Evolutionary conservation across 352 stramenopile species (phyloP).

Genomic region (Halophytophthora polymorphica): DNA sequence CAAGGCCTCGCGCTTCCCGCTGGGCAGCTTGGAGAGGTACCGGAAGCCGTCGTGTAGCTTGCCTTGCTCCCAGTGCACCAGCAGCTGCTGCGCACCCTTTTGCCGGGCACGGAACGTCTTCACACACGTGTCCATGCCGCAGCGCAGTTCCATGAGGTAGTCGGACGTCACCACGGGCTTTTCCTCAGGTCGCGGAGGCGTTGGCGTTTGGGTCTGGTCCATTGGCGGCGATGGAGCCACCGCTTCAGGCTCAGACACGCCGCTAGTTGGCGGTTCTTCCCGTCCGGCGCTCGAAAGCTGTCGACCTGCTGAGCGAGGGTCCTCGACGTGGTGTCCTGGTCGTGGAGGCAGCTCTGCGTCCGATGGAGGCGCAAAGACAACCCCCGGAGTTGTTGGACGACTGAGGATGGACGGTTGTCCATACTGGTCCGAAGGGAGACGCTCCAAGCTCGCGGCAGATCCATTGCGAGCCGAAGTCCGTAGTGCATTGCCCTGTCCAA

Average conservation of each 20-base stretch:
- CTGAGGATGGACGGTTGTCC: conserved; percentile 12
- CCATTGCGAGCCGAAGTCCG: neutral
- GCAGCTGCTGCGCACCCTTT: conserved; percentile 68
- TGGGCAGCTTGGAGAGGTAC: conserved; percentile 60
- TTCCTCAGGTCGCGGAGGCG: conserved; percentile 6
- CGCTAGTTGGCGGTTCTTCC: too few relatives aligned
- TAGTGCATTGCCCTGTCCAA: neutral
- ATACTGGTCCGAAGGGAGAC: conserved; percentile 12
- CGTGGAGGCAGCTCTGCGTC: conserved; percentile 11
- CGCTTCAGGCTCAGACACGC: neutral
- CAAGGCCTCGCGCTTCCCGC: conserved; percentile 67
- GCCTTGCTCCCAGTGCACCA: conserved; percentile 68
- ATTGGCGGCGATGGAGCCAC: neutral
- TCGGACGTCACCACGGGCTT: conserved; percentile 47
- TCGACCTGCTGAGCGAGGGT: conserved; percentile 12
- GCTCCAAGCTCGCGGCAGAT: conserved; percentile 3
- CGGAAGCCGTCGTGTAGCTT: conserved; percentile 66
- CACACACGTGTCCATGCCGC: conserved; percentile 80
- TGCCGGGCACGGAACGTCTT: conserved; percentile 70
- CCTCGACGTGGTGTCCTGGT: conserved; percentile 18
- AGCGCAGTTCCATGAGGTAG: conserved; percentile 81
- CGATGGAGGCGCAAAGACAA: conserved; percentile 6
- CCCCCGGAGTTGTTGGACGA: conserved; percentile 26
- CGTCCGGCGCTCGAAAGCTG: too few relatives aligned
- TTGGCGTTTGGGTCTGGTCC: neutral